A percentile compares a stretch with the other conserved stretches of the same genome.
Conservation (phyloP, 495 filamentous ascomycete genomes). For the Trichocladium antarcticum region DNA sequence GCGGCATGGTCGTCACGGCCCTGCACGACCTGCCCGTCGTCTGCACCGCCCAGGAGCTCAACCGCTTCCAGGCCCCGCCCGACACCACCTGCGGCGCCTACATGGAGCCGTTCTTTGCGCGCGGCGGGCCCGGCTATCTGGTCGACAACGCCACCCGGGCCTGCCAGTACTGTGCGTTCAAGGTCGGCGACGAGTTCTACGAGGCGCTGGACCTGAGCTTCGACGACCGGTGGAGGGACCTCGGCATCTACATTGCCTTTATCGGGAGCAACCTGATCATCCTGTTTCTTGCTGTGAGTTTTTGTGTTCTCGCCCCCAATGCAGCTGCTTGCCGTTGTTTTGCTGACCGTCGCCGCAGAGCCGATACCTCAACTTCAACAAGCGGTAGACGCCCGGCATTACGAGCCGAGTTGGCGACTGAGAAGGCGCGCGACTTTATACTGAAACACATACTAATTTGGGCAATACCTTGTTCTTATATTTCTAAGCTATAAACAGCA, state of each 20-base stretch:
- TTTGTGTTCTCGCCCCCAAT: no score
- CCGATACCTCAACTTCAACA: slow-evolving; percentile 56
- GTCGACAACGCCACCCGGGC: slow-evolving; percentile 48
- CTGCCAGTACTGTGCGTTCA: slow-evolving; percentile 71
- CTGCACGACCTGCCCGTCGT: slow-evolving; percentile 52
- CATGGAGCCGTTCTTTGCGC: slow-evolving; percentile 56
- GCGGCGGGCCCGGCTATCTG: slow-evolving; percentile 57
- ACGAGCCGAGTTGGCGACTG: no score
- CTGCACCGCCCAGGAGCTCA: slow-evolving; percentile 48
- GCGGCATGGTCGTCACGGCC: slow-evolving; percentile 66
- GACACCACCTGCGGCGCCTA: slow-evolving; percentile 60
- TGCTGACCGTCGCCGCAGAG: slow-evolving; percentile 29
- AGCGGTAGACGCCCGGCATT: slow-evolving; percentile 34
- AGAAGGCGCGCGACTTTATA: no score
- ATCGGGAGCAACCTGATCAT: slow-evolving; percentile 67
- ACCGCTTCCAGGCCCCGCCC: slow-evolving; percentile 47
- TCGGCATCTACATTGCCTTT: slow-evolving; percentile 66
- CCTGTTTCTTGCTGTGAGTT: slow-evolving; percentile 55
- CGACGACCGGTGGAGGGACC: slow-evolving; percentile 61
- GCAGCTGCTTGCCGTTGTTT: not conserved
- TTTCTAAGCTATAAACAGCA: no score
- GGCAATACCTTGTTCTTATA: no score
- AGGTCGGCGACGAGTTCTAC: slow-evolving; percentile 69
- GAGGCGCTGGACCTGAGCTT: slow-evolving; percentile 51
- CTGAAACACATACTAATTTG: no score